Evolutionary conservation across 1,284 basidiomycete species (phyloP), one percentile per base, ranked within the genome.

Genomic region (Leccinum griseonigrum): DNA sequence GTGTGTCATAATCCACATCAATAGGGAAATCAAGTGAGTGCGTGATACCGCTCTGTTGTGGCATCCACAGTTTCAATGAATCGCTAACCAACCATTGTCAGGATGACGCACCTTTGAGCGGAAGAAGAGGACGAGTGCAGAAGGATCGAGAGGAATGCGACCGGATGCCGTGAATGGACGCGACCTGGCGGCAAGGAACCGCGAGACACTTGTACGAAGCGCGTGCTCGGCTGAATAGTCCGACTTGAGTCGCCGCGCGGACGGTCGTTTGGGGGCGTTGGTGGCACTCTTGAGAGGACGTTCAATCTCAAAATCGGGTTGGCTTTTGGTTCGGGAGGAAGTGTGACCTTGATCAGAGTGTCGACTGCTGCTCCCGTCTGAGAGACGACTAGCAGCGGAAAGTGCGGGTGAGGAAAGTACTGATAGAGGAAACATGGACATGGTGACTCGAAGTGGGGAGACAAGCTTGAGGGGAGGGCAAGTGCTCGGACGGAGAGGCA

Each of bases 11-110:
- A 66, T 87, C 85, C 57, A 90, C 81, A 68, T 92, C 88, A 66
- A 92, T 85, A 4, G 90, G 91, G 69, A 92, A 92, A 71, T 91
- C 88, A 29, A 92, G 79, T 5, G 90, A 87, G 70, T 92, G 88
- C 0, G 88, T 88, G 62, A 90, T 88, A 32, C 87, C 89, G 66
- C 85, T 87, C 91, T 92, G 48, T 57, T 46, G 48, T 56, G 53
- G 68, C 22, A 40, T 57, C 43, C 43, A 43, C n/a, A 18, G 1
- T 26, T 28, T 67, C 34, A 70, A 29, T 46, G 13, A 31, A 32
- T 10, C 8, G 57, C 55, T 56, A 9, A 22, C 14, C n/a, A 9
- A 18, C 13, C 28, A 16, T 22, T 46, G 2, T 6, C 11, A 3
- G 29, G 26, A 52, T 26, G 56, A 74, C 81, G 55, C 66, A 88